A percentile compares a stretch with the other conserved stretches of the same genome.
Evolutionary conservation across 2,329 filamentous ascomycete species (phyloP).

Genomic region (Colletotrichum sansevieriae): DNA sequence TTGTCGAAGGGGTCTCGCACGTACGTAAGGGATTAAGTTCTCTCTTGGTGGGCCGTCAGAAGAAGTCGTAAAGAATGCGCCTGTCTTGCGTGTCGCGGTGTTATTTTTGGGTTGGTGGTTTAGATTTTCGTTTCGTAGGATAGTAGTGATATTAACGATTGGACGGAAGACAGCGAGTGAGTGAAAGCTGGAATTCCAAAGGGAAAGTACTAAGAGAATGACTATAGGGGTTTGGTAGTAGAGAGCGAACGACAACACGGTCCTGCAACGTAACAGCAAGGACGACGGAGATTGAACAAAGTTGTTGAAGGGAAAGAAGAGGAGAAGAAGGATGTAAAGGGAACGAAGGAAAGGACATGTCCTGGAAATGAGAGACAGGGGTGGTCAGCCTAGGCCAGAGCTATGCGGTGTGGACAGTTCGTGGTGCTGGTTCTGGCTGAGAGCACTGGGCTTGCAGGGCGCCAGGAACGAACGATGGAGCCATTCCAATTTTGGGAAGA

Average conservation of each 20-base stretch:
- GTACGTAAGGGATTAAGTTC: slow-evolving; percentile 40
- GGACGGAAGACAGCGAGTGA: slow-evolving; percentile 63
- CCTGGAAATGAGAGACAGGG: slow-evolving; percentile 39
- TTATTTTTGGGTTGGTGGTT: slow-evolving; percentile 33
- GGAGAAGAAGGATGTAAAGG: slow-evolving; percentile 34
- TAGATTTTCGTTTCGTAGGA: slow-evolving; percentile 8
- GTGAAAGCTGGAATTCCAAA: slow-evolving; percentile 57
- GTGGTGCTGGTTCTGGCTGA: slow-evolving; percentile 4
- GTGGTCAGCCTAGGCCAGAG: slow-evolving; percentile 19
- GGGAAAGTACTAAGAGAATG: slow-evolving; percentile 44
- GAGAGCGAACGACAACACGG: slow-evolving; percentile 46
- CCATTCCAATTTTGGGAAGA: slow-evolving; percentile 29
- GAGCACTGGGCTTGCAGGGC: slow-evolving; percentile 3
- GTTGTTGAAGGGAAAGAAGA: slow-evolving; percentile 43
- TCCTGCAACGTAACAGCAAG: slow-evolving; percentile 47
- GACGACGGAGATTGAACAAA: slow-evolving; percentile 51
- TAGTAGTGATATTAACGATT: slow-evolving; percentile 55
- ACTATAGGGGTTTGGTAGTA: slow-evolving; percentile 43
- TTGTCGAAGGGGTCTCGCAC: slow-evolving; percentile 12
- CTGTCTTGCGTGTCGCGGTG: slow-evolving; percentile 38
- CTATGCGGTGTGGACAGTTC: slow-evolving; percentile 25
- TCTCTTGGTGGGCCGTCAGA: slow-evolving; percentile 35
- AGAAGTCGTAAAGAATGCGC: slow-evolving; percentile 38
- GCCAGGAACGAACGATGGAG: slow-evolving; percentile 35
- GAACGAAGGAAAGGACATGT: slow-evolving; percentile 40